phyloP scores from a whole-genome alignment of 768 basidiomycete genomes.

The Pleurotus sapidus region DNA sequence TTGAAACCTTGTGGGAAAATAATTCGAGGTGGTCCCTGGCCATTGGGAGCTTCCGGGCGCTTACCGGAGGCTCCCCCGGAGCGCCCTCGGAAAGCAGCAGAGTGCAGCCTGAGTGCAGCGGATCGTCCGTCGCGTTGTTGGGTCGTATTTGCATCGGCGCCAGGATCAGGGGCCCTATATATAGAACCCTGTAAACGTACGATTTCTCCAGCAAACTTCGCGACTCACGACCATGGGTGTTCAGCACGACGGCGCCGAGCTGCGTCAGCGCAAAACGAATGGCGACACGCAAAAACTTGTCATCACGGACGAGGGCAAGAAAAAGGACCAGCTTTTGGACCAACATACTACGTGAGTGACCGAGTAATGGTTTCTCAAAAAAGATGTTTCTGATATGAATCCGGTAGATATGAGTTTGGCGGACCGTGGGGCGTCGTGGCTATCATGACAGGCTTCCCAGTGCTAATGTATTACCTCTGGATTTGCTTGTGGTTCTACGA shows the following conservation, averaged over 20 bases:
- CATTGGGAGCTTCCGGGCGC: too few relatives aligned
- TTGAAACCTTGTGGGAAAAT: too few relatives aligned
- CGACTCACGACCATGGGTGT: neutral
- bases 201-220: neutral
- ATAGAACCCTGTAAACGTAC: neutral
- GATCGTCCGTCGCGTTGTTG: neutral
- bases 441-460: slow-evolving; percentile 93
- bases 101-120: too few relatives aligned
- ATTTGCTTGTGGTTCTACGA: slow-evolving; percentile 97
- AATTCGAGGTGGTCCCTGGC: too few relatives aligned
- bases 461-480: slow-evolving; percentile 99
- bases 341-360: slow-evolving; percentile 54
- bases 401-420: slow-evolving; percentile 90
- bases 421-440: slow-evolving; percentile 88
- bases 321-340: slow-evolving; percentile 72
- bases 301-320: slow-evolving; percentile 69
- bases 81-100: too few relatives aligned
- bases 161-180: too few relatives aligned
- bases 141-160: neutral
- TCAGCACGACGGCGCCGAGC: neutral
- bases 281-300: slow-evolving; percentile 24
- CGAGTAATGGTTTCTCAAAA: neutral
- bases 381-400: slow-evolving; percentile 6
- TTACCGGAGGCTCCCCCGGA: too few relatives aligned
- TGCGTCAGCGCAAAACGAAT: slow-evolving; percentile 11